Base-by-base conservation (phyloP, 805 yeast species). In the Myxozyma monticola region DNA sequence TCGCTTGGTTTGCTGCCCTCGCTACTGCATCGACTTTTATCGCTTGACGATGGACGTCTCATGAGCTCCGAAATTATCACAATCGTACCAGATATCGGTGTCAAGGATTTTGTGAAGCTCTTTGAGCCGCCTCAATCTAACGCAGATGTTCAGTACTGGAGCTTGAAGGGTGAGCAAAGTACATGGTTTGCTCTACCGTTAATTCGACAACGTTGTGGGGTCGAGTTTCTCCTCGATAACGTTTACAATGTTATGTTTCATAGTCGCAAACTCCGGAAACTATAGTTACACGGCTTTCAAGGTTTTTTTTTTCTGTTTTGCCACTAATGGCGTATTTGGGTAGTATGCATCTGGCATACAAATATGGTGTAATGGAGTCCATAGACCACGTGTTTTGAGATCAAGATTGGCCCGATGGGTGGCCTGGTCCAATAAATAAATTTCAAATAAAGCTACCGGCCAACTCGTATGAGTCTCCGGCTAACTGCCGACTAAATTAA, bases 131-230 rank as follows among this genome's bases (percentile, higher is more conserved):
- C 86, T 2, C 83, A 83, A 60, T 76, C 84, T 22, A 67, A 72
- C 63, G 84, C 80, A 50, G 89, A 88, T 65, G 84, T 89, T 20
- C 85, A 88, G 4, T 88, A 88, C 64, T 91, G 97, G 95, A 81
- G 89, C 12, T 71, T 78, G 45, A 88, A 90, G 28, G 99, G 99
- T 4, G 97, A 91, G 66, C 74, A 85, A 56, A 85, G 96, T 37
- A 88, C 89, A 1, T 93, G 98, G 98, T 95, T 96, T 1, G 78
- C 88, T 44, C 74, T 88, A 54, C 88, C 96, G 0, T 71, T 89
- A 31, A 73, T 93, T 26, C 83, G 89, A 81, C 85, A 96, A 1
- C 73, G 99, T 40, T 87, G 96, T 62, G 81, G 90, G 1, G 85
- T 91, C 46, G 99, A 91, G 71, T 88, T 85, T 68, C 85, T 89